Conservation (phyloP, 1,284 basidiomycete species). For the Meira miltonrushii region DNA sequence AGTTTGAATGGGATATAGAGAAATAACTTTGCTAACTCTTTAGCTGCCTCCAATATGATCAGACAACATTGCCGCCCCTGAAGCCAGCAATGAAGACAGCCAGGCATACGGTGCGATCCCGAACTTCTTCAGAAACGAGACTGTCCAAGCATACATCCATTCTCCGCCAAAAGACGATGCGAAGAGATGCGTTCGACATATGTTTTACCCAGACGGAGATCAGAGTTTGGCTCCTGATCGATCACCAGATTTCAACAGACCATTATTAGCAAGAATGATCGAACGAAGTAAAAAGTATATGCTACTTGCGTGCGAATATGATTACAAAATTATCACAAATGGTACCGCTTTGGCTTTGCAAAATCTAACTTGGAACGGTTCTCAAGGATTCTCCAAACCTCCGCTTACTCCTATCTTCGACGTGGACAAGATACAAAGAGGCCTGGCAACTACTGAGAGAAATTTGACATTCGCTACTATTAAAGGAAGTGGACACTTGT, state of each 20-base stretch:
- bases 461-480: no score
- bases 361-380: constrained; percentile 47
- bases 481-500: no score
- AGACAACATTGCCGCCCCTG: no score
- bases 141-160: background rate
- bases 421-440: no score
- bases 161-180: background rate
- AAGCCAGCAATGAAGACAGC: no score
- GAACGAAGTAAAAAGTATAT: background rate
- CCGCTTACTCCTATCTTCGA: no score
- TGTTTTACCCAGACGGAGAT: background rate
- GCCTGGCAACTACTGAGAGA: no score
- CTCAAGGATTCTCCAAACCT: constrained; percentile 15
- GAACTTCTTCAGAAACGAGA: background rate
- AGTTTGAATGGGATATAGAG: no score
- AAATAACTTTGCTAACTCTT: no score
- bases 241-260: background rate
- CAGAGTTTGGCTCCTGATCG: background rate
- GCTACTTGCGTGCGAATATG: background rate
- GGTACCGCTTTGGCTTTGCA: constrained; percentile 19
- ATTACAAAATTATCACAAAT: background rate
- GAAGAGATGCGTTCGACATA: background rate
- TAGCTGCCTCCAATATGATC: no score
- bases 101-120: no score
- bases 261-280: background rate